Base-by-base conservation (phyloP, 805 yeast genomes). In the Saturnispora zaruensis region DNA sequence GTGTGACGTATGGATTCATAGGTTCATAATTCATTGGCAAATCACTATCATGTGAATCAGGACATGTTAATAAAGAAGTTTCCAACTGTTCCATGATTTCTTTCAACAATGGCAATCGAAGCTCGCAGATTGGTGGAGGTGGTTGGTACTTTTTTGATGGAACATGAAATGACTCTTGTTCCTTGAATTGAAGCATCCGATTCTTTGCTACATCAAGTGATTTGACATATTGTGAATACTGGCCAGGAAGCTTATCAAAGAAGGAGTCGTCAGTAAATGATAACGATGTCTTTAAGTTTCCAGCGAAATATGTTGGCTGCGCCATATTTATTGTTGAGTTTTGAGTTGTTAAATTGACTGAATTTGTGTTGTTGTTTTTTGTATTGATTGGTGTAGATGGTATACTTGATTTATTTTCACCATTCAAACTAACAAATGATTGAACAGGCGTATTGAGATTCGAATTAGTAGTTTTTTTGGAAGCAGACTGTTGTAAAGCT, bases 1-100 rank as follows among this genome's bases (percentile, higher is more conserved):
- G 87, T 6, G 96, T 87, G 25, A 96, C 96, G 62, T 85, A 95
- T 48, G 95, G 95, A 57, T 81, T 79, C 21, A 77, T 75, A 6
- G 97, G 91, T 45, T 76, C 78, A 63, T 88, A 82, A 40, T 62
- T 65, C 53, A 83, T 77, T 16, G 97, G 96, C 57, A 73, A 78
- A 59, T 91, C 97, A 2, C 95, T 83, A 63, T 91, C 95, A 51
- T 82, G 77, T 0, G 98, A 87, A 67, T 93, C 98, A 0, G 99
- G 98, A 64, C 97, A 88, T 59, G 86, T 85, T 57, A 87, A 71
- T 52, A 87, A 72, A 3, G 97, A 89, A 1, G 84, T 77, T 62
- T 87, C 95, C 56, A 91, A 71, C 57, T 78, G 70, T 51, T 74
- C 74, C 45, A 77, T 69, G 23, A 86, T 79, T 2, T 76, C 63